phyloP scores from a whole-genome alignment of 331 rosid genomes.

The Saraca asoca region DNA sequence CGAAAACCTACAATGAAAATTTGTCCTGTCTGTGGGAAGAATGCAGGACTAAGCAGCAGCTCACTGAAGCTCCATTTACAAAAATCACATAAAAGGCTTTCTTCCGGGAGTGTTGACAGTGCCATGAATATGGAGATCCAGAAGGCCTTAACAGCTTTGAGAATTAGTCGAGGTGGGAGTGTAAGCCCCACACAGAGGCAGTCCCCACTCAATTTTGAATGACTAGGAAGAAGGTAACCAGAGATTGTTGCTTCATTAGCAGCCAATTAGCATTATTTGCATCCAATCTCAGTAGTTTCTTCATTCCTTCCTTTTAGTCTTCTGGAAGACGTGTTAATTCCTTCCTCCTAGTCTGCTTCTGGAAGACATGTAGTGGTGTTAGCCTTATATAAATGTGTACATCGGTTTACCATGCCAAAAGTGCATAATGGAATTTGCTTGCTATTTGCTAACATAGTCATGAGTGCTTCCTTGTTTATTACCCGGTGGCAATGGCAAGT shows the following conservation, averaged over 20 bases:
- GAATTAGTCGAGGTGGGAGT: constrained; percentile 74
- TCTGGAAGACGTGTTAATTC: no score
- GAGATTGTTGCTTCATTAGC: neutral
- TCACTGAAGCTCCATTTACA: constrained; percentile 85
- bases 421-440: no score
- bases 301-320: no score
- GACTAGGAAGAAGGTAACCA: constrained; percentile 8
- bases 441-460: no score
- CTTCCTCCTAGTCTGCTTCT: neutral
- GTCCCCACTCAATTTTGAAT: constrained; percentile 51
- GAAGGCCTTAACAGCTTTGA: constrained; percentile 74
- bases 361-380: no score
- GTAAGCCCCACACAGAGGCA: constrained; percentile 72
- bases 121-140: constrained; percentile 96
- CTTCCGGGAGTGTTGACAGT: constrained; percentile 91
- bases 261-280: no score
- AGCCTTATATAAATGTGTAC: no score
- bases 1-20: constrained; percentile 81
- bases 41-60: constrained; percentile 90
- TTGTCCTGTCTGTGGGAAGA: constrained; percentile 89
- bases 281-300: no score
- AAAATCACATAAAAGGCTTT: constrained; percentile 80
- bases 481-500: no score
- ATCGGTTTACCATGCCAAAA: no score
- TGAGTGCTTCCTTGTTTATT: constrained; percentile 4